These are phyloP conservation scores for Aspergillus intermedius DNA, from an alignment of 2,329 filamentous ascomycete genomes.

Conservation along the genomic window DNA sequence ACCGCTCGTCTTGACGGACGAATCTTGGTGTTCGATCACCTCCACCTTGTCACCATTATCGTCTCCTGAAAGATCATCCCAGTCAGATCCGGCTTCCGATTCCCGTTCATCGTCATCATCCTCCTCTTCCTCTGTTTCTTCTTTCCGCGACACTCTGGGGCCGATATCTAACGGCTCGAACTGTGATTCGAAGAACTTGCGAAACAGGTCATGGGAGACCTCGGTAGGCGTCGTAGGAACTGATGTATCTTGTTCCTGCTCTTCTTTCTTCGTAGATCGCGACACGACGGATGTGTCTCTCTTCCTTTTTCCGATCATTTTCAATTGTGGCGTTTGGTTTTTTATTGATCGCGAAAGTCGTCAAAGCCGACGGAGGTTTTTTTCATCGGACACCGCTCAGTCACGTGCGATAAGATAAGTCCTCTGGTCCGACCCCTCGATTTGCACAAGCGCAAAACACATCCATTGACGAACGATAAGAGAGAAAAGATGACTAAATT, in stretches of 20 bases:
- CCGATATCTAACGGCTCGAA: slow-evolving; percentile 63
- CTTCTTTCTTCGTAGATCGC: slow-evolving; percentile 15
- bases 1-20: slow-evolving; percentile 34
- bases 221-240: slow-evolving; percentile 20
- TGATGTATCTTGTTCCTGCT: slow-evolving; percentile 9
- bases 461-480: slow-evolving; percentile 4
- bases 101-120: slow-evolving; percentile 18
- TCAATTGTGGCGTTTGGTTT: slow-evolving; percentile 4
- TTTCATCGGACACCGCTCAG: slow-evolving; percentile 8
- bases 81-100: slow-evolving; percentile 45
- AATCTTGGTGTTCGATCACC: slow-evolving; percentile 56
- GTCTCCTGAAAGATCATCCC: slow-evolving; percentile 57
- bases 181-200: slow-evolving; percentile 77
- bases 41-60: slow-evolving; percentile 46
- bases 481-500: slow-evolving; percentile 72
- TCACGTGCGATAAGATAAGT: slow-evolving; percentile 37
- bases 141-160: slow-evolving; percentile 4
- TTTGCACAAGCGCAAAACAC: slow-evolving; percentile 4
- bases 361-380: slow-evolving; percentile 12
- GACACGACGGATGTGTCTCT: slow-evolving; percentile 32
- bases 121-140: slow-evolving; percentile 15
- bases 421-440: slow-evolving; percentile 9
- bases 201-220: slow-evolving; percentile 66
- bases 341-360: background rate
- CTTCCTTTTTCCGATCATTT: slow-evolving; percentile 45